phyloP scores from a whole-genome alignment of 169 alveolate genomes.

The Plasmodium cynomolgi region DNA sequence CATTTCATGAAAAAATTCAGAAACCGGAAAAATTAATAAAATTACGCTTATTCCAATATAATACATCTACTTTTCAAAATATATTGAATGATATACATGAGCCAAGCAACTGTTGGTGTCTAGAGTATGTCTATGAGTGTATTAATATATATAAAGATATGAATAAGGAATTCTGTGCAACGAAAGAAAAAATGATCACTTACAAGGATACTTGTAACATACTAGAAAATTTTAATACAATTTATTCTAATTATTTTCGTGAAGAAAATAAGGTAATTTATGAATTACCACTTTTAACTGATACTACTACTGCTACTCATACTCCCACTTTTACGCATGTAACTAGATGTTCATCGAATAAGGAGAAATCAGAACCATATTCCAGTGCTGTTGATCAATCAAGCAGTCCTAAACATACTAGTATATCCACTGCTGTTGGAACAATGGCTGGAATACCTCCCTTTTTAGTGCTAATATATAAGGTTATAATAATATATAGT shows the following conservation, averaged over 20 bases:
- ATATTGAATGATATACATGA: not conserved
- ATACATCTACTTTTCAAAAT: too few relatives aligned
- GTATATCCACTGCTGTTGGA: not conserved
- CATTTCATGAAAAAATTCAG: not conserved
- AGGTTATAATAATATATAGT: too few relatives aligned
- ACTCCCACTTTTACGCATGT: not conserved
- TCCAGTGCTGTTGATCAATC: not conserved
- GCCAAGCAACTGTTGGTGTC: not conserved
- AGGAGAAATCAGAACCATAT: not conserved
- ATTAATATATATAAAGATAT: not conserved
- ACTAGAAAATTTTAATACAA: not conserved
- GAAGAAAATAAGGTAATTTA: not conserved
- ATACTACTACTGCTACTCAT: not conserved
- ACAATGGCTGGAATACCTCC: too few relatives aligned
- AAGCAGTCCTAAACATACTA: not conserved
- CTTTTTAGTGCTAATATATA: too few relatives aligned
- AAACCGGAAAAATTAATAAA: too few relatives aligned
- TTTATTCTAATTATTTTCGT: not conserved
- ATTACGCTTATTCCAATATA: too few relatives aligned
- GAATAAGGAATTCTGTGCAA: not conserved
- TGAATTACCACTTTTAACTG: not conserved
- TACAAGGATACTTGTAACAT: not conserved
- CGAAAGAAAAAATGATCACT: not conserved
- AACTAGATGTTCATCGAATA: not conserved
- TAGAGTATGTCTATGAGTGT: not conserved